Evolutionary conservation across 2,329 filamentous ascomycete genomes (phyloP), one percentile per base, ranked within the genome.

Genomic region (Fusarium pseudoanthophilum): DNA sequence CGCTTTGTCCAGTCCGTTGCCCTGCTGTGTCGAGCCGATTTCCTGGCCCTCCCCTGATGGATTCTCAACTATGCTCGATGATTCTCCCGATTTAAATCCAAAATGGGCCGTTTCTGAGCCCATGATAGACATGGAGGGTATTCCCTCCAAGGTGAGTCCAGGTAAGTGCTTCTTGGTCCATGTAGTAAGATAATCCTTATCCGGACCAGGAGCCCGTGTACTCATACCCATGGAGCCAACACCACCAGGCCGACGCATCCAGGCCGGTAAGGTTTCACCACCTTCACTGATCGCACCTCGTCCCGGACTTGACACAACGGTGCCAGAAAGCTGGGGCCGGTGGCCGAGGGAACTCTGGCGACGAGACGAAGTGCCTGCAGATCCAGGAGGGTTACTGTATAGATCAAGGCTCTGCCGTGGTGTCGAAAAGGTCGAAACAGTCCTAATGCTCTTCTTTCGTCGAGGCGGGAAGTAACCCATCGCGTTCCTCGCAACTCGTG

Each of bases 391-490:
- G 21, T 80, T 78, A 60, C 87, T 87, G 18, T 87, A 85, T 14
- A 91, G 77, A 64, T 93, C 92, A 43, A 91, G 82, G 42, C 91
- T 93, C 49, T 88, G 87, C 26, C 89, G 88, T 13, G 93, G 92
- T 5, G 92, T 94, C 24, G 91, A 90, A 58, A 91, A 75, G 20
- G 90, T 87, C 6, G 93, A 92, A 59, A 88, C 87, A 3, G 91
- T 91, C 76, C 88, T 85, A 15, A 89, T 83, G 71, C 93, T 96
- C 91, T 96, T 96, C 90, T 95, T 94, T 79, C 95, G 88, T 26
- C 95, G 90, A 13, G 95, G 95, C 7, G 95, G 95, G 79, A 98
- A 98, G 83, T 95, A 98, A 30, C 95, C 95, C 49, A 98, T 87
- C 5, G 92, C 89, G 82, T 92, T 91, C 64, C 93, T 91, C 28